Percentiles rank a stretch among this genome's conserved stretches.
Conservation (phyloP, 2,329 filamentous ascomycete genomes). For the Alternaria sp. region DNA sequence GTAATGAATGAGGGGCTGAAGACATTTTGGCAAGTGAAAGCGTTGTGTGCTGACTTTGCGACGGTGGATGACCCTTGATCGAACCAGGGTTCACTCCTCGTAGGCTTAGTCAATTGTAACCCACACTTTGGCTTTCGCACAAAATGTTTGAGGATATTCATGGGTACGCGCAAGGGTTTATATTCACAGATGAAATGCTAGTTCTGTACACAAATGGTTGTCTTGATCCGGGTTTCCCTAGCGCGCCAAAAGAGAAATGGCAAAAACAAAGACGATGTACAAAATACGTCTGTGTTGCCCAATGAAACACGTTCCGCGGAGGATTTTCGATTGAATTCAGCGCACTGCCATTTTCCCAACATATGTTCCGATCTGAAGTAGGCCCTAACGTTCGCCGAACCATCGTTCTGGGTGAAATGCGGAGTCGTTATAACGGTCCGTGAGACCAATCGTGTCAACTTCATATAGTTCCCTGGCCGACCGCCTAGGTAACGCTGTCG, state of each 20-base stretch:
- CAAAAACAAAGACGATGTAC: slow-evolving; percentile 1
- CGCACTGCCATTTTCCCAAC: not conserved
- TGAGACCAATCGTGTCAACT: not conserved
- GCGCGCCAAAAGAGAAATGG: not conserved
- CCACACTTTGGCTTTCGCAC: not conserved
- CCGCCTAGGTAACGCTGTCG: not conserved
- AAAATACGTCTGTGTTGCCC: slow-evolving; percentile 3
- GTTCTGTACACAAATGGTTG: not conserved
- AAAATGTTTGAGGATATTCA: not conserved
- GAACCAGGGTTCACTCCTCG: slow-evolving; percentile 5
- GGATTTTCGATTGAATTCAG: not conserved
- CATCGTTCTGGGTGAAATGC: slow-evolving; percentile 1
- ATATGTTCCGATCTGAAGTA: slow-evolving; percentile 1
- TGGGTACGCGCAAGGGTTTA: not conserved
- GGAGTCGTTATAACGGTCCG: not conserved
- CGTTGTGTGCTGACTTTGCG: not conserved
- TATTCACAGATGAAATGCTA: not conserved
- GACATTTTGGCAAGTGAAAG: slow-evolving; percentile 4
- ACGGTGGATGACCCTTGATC: slow-evolving; percentile 4
- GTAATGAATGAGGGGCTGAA: not conserved
- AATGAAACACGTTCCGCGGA: not conserved
- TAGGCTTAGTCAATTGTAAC: not conserved
- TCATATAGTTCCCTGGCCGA: not conserved
- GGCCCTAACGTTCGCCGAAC: slow-evolving; percentile 3
- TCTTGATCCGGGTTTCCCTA: not conserved